Conservation (phyloP, 495 filamentous ascomycete genomes). For the Aspergillus steynii region DNA sequence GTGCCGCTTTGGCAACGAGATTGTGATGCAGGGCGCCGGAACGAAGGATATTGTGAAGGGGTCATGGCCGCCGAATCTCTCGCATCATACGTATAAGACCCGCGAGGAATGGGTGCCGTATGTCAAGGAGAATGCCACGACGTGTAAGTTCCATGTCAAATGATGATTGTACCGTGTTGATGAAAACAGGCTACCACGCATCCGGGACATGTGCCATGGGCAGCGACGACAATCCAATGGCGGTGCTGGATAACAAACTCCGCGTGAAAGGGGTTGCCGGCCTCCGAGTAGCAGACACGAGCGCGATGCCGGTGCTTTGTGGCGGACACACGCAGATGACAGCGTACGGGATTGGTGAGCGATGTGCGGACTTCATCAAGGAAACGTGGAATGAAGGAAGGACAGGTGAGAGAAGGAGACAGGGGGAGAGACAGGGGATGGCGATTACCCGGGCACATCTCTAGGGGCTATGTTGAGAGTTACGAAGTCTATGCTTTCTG, state of each 20-base stretch:
- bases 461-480: background rate
- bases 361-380: conserved; percentile 58
- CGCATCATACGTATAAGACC: conserved; percentile 45
- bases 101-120: conserved; percentile 50
- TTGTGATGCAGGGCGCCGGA: conserved; percentile 51
- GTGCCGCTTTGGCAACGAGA: conserved; percentile 53
- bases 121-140: conserved; percentile 53
- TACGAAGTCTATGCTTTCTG: background rate
- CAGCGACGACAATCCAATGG: conserved; percentile 39
- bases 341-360: conserved; percentile 60
- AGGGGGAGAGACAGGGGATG: background rate
- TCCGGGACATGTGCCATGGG: conserved; percentile 58
- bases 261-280: conserved; percentile 37
- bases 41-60: conserved; percentile 58
- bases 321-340: conserved; percentile 60
- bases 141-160: conserved; percentile 36
- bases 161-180: background rate
- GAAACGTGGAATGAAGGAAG: conserved; percentile 29
- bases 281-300: conserved; percentile 57
- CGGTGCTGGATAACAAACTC: conserved; percentile 54
- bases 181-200: conserved; percentile 47
- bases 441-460: background rate
- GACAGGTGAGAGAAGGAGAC: background rate
- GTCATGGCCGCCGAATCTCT: conserved; percentile 49
- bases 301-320: conserved; percentile 55